Base-by-base conservation (phyloP, 1,284 basidiomycete species). In the Sanghuangporus weigelae region DNA sequence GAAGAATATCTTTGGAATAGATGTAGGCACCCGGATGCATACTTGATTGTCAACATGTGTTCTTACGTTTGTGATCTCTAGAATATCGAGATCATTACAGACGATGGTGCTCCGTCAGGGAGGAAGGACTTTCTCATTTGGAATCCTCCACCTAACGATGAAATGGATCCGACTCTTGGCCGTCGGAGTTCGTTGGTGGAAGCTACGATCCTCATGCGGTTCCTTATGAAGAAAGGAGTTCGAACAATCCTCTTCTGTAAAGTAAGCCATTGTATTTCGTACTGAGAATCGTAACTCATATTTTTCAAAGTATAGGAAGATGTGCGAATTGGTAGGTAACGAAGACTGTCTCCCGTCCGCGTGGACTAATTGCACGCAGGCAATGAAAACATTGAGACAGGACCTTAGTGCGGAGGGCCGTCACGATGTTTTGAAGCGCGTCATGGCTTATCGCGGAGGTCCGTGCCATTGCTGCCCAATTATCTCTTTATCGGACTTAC, bases 211-310 rank as follows among this genome's bases (percentile, higher is more conserved):
- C 72, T 96, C 53, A 93, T 95, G 84, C 80, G 85, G 51, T 92
- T 86, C 73, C 77, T 96, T 56, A 92, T 96, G 85, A 87, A 88
- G 66, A 81, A 85, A 7, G 93, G 93, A 1, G 76, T 95, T 21
- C 80, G 92, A 44, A 88, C 90, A 1, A 95, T 96, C 66, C 76
- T 96, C 21, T 96, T 96, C 72, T 94, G 92, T 77, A 92, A 93
- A 79, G 92, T 92, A 57, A 51, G 75, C 60, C 26, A 60, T 4
- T 38, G n/a, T 57, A 39, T 35, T 26, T 54, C 23, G 11, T 53
- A 48, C 19, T 23, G 40, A 12, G 31, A 4, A 35, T 62, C 53
- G 50, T 53, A 61, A 39, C 55, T 23, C 8, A 46, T n/a, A 2
- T 7, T 51, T 11, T 10, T 11, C 8, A 60, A 0, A 38, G 16